phyloP scores from a whole-genome alignment of 345 rosid genomes.

The Mercurialis annua region DNA sequence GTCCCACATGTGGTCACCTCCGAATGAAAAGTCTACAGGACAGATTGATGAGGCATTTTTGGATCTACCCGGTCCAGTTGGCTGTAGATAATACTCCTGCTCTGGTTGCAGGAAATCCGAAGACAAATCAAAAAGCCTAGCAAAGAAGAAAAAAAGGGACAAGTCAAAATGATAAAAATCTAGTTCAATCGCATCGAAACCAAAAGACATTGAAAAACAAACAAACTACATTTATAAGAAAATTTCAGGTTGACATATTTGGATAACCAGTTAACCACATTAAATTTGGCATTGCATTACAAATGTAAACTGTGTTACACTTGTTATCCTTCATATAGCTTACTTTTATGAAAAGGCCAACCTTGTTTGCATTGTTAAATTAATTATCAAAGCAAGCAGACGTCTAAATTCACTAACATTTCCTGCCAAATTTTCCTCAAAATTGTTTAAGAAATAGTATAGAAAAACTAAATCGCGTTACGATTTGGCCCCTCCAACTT shows the following conservation, averaged over 20 bases:
- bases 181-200: not conserved
- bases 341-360: not conserved
- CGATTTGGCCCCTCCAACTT: too few relatives aligned
- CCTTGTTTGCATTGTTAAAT: too few relatives aligned
- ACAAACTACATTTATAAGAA: not conserved
- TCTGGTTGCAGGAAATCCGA: conserved; percentile 69
- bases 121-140: conserved; percentile 82
- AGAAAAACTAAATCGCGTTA: too few relatives aligned
- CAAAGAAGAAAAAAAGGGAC: conserved; percentile 19
- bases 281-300: too few relatives aligned
- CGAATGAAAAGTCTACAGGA: conserved; percentile 81
- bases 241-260: conserved; percentile 1
- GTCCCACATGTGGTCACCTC: conserved; percentile 97
- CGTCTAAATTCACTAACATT: too few relatives aligned
- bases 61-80: conserved; percentile 78
- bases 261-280: not conserved
- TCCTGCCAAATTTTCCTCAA: too few relatives aligned
- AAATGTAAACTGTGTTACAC: not conserved
- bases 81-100: conserved; percentile 93
- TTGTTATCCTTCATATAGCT: not conserved
- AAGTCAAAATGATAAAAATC: not conserved
- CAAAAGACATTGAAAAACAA: too few relatives aligned
- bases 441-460: too few relatives aligned
- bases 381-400: too few relatives aligned
- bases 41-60: conserved; percentile 72